Conservation (phyloP, 2,329 filamentous ascomycete species). For the Setomelanomma holmii region DNA sequence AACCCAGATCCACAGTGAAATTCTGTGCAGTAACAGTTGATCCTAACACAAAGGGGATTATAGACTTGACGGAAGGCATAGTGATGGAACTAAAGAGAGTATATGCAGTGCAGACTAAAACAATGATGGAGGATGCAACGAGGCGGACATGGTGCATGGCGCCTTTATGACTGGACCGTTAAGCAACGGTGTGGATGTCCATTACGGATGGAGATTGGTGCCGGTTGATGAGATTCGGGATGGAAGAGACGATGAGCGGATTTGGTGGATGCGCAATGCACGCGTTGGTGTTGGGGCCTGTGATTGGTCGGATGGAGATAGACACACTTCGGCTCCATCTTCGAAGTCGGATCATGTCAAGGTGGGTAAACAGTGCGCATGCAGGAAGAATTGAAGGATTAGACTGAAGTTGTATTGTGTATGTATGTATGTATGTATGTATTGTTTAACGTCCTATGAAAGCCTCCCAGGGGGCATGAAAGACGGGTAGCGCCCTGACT, state of each 20-base stretch:
- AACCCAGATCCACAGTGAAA: conserved; percentile 33
- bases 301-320: conserved; percentile 18
- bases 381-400: no score
- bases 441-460: no score
- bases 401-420: no score
- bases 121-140: conserved; percentile 15
- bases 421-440: no score
- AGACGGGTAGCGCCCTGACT: no score
- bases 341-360: no score
- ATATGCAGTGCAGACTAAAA: conserved; percentile 23
- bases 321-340: no score
- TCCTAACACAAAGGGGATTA: conserved; percentile 27
- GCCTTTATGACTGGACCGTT: conserved; percentile 10
- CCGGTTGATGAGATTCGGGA: conserved; percentile 14
- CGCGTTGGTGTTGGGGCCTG: conserved; percentile 14
- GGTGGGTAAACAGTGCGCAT: no score
- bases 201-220: conserved; percentile 30
- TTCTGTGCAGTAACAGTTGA: conserved; percentile 21
- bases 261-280: conserved; percentile 17
- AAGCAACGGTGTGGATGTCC: conserved; percentile 11
- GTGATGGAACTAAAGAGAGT: conserved; percentile 27
- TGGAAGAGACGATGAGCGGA: conserved; percentile 3
- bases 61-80: conserved; percentile 27
- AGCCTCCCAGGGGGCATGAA: no score
- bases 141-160: conserved; percentile 32